A percentile compares a stretch with the other conserved stretches of the same genome.
phyloP scores from a whole-genome alignment of 228 moss, liverwort and hornwort species.

The Sphagnum magellanicum region DNA sequence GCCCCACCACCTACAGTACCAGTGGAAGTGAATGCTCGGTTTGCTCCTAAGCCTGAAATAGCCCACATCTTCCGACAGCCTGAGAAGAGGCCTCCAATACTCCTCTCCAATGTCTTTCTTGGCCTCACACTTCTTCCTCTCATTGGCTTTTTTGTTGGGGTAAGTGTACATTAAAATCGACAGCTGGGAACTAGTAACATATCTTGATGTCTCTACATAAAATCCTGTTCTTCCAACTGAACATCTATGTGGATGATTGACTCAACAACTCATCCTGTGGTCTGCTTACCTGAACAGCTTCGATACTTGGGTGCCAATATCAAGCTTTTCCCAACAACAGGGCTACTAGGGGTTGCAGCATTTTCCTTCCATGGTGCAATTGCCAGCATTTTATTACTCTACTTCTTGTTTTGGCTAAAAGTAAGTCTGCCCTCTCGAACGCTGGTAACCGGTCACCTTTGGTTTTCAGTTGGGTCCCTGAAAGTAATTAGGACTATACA shows the following conservation, averaged over 20 bases:
- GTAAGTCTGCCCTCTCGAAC: constrained; percentile 5
- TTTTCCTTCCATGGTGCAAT: constrained; percentile 70
- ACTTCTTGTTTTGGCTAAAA: constrained; percentile 87
- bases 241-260: not conserved
- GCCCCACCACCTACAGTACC: constrained; percentile 16
- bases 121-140: constrained; percentile 73
- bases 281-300: constrained; percentile 13
- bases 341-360: constrained; percentile 57
- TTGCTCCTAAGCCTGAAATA: constrained; percentile 68
- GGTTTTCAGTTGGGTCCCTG: not conserved
- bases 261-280: not conserved
- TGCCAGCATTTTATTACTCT: constrained; percentile 63
- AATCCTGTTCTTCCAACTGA: not conserved
- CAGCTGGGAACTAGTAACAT: not conserved
- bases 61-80: constrained; percentile 83
- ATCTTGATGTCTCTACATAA: not conserved
- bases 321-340: constrained; percentile 65
- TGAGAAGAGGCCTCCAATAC: constrained; percentile 68
- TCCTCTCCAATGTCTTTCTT: constrained; percentile 70
- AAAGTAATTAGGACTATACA: not conserved
- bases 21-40: constrained; percentile 30
- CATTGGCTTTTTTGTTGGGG: constrained; percentile 63
- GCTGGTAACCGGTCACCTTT: not conserved
- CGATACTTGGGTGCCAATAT: constrained; percentile 59
- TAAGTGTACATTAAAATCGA: constrained; percentile 6